phyloP scores from a whole-genome alignment of 305 asterid species.

The Galium porrigens region DNA sequence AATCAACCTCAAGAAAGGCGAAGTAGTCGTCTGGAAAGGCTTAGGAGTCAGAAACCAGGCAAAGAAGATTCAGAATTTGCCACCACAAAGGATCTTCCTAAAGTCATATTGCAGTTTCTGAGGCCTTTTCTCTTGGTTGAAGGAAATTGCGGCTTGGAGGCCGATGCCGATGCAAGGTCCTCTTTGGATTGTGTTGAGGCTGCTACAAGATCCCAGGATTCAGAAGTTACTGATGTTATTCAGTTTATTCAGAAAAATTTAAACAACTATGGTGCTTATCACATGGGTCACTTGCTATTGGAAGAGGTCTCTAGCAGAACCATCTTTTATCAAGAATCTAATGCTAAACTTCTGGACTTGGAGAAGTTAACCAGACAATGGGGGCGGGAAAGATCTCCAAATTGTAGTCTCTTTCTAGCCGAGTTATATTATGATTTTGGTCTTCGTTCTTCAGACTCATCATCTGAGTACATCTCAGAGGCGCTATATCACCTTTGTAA shows the following conservation, averaged over 20 bases:
- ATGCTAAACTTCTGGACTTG: slow-evolving; percentile 56
- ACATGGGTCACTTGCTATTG: slow-evolving; percentile 67
- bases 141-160: slow-evolving; percentile 28
- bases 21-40: slow-evolving; percentile 87
- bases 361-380: slow-evolving; percentile 74
- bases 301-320: slow-evolving; percentile 58
- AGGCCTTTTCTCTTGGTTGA: slow-evolving; percentile 44
- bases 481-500: slow-evolving; percentile 82
- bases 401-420: slow-evolving; percentile 77
- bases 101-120: slow-evolving; percentile 62
- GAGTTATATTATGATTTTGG: slow-evolving; percentile 85
- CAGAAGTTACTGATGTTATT: slow-evolving; percentile 44
- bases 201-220: slow-evolving; percentile 32
- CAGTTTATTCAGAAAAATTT: slow-evolving; percentile 48
- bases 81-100: slow-evolving; percentile 58
- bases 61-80: slow-evolving; percentile 67
- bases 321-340: slow-evolving; percentile 41
- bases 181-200: slow-evolving; percentile 29
- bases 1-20: slow-evolving; percentile 98
- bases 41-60: slow-evolving; percentile 84
- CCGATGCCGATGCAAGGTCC: slow-evolving; percentile 23
- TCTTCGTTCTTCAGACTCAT: slow-evolving; percentile 40
- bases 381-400: slow-evolving; percentile 73
- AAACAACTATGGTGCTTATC: slow-evolving; percentile 65
- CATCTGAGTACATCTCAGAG: slow-evolving; percentile 50